Evolutionary conservation across 2,329 filamentous ascomycete species (phyloP).

Genomic region (Tolypocladium pustulatum): DNA sequence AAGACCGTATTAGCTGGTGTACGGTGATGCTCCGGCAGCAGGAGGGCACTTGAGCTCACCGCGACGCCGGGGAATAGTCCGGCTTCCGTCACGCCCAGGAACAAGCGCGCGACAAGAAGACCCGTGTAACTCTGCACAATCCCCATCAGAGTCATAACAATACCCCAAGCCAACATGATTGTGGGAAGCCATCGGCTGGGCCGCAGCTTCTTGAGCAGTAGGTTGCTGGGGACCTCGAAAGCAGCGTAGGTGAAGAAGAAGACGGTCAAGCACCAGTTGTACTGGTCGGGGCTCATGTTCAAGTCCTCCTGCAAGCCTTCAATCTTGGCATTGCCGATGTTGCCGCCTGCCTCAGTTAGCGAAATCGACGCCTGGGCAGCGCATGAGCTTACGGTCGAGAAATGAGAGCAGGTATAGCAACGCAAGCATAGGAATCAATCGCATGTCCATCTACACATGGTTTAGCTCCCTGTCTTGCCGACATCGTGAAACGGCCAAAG

Average conservation of each 20-base stretch:
- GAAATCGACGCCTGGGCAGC: too few species aligned
- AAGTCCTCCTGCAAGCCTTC: constrained; percentile 41
- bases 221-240: constrained; percentile 68
- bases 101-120: constrained; percentile 39
- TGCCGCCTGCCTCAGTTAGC: constrained; percentile 33
- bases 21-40: background rate
- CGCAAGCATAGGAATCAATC: constrained; percentile 52
- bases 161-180: constrained; percentile 58
- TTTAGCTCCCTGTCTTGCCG: constrained; percentile 1
- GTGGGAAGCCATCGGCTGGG: constrained; percentile 65
- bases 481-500: too few species aligned
- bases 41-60: constrained; percentile 12
- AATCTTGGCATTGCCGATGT: constrained; percentile 58
- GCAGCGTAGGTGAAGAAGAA: constrained; percentile 73
- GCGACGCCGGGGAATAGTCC: constrained; percentile 57
- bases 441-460: constrained; percentile 34
- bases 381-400: constrained; percentile 38
- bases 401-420: constrained; percentile 59
- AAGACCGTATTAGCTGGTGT: background rate
- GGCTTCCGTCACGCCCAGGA: constrained; percentile 55
- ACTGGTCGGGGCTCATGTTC: constrained; percentile 52
- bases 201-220: constrained; percentile 62
- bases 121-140: constrained; percentile 38
- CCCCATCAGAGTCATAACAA: constrained; percentile 41
- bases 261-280: constrained; percentile 58